Base-by-base conservation (phyloP, 192 early-diverging fungal genomes). In the Coemansia sp. region DNA sequence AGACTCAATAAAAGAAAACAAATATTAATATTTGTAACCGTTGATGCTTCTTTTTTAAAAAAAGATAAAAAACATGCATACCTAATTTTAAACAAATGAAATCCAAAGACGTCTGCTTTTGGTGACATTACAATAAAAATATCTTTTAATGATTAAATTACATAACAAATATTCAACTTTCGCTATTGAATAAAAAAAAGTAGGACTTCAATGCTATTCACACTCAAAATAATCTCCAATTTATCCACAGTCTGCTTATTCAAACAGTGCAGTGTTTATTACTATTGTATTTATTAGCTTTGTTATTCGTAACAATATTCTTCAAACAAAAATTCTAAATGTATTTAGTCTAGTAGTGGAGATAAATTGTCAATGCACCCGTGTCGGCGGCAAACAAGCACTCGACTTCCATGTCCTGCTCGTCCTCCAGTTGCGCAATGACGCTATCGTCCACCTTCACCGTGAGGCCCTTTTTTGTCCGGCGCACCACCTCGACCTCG, bases 401-500 rank as follows among this genome's bases (percentile, higher is more conserved):
- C 46, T 71, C 67, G 12, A 91, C 78, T 5, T 83, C 82, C 80
- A 89, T 89, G 48, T 80, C 81, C 32, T 84, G 77, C 69, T 88
- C 85, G 47, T 89, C 88, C 5, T 74, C 60, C 60, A 91, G 84
- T 56, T 85, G 81, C 12, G 69, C 49, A 14, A 89, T 65, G 21
- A 86, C 77, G 23, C 62, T 64, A 65, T 89, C 87, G 53, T 88
- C 85, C 7, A 86, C 69, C 18, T 64, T 65, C 6, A 87, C 81
- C 10, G 81, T 64, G 40, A 86, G 29, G 0, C 80, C 76, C 40
- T 82, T 81, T 57, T 79, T 82, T 31, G 81, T 81, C 60, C 67
- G 70, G 46, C 76, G 74, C 19, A 84, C 62, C 30, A 80, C 57
- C 33, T 70, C 71, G 18, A 70, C 71, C n/a, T 64, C 62, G 2